A percentile compares a stretch with the other conserved stretches of the same genome.
phyloP scores from a whole-genome alignment of 805 yeast genomes.

The Saccharomyces kudriavzevii region DNA sequence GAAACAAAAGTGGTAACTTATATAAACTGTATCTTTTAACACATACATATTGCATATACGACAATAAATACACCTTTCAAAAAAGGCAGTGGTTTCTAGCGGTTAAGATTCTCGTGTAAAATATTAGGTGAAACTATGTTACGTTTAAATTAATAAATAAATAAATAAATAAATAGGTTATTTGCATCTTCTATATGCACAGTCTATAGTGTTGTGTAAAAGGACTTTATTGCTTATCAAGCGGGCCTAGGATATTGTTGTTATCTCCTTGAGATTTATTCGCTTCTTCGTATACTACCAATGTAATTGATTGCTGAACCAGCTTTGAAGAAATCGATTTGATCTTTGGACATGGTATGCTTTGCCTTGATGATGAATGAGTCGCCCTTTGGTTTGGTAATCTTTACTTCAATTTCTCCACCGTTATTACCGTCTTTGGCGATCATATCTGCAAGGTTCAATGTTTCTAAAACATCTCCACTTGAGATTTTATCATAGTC shows the following conservation, averaged over 20 bases:
- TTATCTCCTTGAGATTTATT: not conserved
- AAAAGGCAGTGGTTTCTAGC: not conserved
- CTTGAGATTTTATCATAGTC: slow-evolving; percentile 78
- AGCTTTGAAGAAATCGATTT: slow-evolving; percentile 90
- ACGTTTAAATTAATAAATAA: not conserved
- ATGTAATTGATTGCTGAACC: slow-evolving; percentile 95
- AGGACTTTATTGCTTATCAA: not conserved
- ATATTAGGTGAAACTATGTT: not conserved
- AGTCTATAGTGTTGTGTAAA: not conserved
- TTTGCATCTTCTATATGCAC: not conserved
- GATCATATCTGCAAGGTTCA: slow-evolving; percentile 67
- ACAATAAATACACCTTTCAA: not conserved
- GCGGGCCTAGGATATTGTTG: not conserved
- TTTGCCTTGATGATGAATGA: slow-evolving; percentile 63
- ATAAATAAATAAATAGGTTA: not conserved
- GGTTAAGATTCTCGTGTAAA: not conserved
- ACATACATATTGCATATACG: not conserved
- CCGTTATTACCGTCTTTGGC: slow-evolving; percentile 82
- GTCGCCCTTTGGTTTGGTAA: slow-evolving; percentile 69
- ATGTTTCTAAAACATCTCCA: slow-evolving; percentile 71
- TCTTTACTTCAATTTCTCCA: slow-evolving; percentile 61
- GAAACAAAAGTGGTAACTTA: slow-evolving; percentile 9
- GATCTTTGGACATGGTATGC: slow-evolving; percentile 97
- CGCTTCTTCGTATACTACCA: slow-evolving; percentile 44
- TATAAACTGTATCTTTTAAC: not conserved